A percentile compares a stretch with the other conserved stretches of the same genome.
phyloP scores from a whole-genome alignment of 1,139 yeast genomes.

The Scheffersomyces titani region DNA sequence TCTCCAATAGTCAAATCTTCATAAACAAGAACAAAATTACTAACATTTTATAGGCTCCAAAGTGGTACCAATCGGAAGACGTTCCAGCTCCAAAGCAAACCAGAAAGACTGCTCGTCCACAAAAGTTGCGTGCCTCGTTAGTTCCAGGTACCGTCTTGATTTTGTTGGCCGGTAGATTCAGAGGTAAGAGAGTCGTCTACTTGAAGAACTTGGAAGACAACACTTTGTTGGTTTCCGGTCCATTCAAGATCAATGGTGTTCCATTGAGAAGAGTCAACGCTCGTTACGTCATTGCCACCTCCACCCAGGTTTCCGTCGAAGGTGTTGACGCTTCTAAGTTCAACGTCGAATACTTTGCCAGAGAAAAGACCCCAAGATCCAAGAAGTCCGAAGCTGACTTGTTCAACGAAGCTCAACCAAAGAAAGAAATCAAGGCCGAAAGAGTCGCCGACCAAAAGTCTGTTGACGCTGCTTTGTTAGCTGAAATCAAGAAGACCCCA shows the following conservation, averaged over 20 bases:
- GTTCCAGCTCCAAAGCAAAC: slow-evolving; percentile 81
- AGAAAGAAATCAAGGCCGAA: slow-evolving; percentile 89
- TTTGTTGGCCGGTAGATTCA: slow-evolving; percentile 99
- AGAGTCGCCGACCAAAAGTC: slow-evolving; percentile 98
- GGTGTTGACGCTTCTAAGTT: slow-evolving; percentile 89
- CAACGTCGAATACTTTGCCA: slow-evolving; percentile 95
- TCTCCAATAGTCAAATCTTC: not conserved
- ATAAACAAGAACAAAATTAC: slow-evolving; percentile 20
- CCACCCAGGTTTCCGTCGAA: slow-evolving; percentile 82
- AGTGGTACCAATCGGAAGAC: slow-evolving; percentile 96
- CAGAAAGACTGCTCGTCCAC: slow-evolving; percentile 93
- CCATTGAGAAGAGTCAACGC: slow-evolving; percentile 99
- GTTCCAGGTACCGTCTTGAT: slow-evolving; percentile 99
- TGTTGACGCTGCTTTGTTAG: slow-evolving; percentile 91
- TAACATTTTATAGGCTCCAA: slow-evolving; percentile 69
- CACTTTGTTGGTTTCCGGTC: slow-evolving; percentile 98
- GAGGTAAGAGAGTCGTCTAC: slow-evolving; percentile 99
- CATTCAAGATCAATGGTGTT: slow-evolving; percentile 99
- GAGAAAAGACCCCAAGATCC: slow-evolving; percentile 83
- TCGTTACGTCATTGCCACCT: slow-evolving; percentile 98
- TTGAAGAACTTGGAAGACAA: slow-evolving; percentile 97
- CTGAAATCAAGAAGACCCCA: slow-evolving; percentile 97
- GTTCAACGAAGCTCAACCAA: slow-evolving; percentile 85
- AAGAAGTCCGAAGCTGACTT: slow-evolving; percentile 92
- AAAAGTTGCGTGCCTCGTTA: slow-evolving; percentile 93